Percentiles rank a stretch among this genome's conserved stretches.
These are phyloP conservation scores for Ganoderma lucidum DNA, from an alignment of 1,284 basidiomycete species.

Conservation along the genomic window DNA sequence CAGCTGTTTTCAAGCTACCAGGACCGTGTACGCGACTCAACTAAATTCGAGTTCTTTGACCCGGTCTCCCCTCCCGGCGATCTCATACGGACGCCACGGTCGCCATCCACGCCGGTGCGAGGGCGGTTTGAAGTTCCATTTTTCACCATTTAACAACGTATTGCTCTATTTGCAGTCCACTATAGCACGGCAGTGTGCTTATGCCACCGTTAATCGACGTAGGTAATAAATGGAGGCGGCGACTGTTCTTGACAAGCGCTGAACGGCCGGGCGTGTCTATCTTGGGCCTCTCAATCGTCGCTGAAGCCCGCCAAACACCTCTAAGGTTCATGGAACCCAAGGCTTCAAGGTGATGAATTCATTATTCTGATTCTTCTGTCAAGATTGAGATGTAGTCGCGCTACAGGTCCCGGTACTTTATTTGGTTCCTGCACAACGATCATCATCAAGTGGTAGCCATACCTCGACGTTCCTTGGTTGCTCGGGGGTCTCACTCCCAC, in stretches of 20 bases:
- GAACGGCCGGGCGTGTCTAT: too few species aligned
- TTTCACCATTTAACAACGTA: neutral
- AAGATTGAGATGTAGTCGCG: too few species aligned
- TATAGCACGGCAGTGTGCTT: too few species aligned
- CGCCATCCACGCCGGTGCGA: neutral
- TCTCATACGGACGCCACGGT: neutral
- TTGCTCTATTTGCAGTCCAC: neutral
- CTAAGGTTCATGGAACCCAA: neutral
- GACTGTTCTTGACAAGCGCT: too few species aligned
- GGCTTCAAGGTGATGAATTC: neutral
- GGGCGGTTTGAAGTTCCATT: neutral
- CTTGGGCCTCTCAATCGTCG: neutral
- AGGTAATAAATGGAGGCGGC: neutral
- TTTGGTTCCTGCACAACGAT: neutral
- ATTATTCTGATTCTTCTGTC: neutral
- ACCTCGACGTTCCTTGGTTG: neutral
- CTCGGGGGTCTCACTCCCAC: neutral
- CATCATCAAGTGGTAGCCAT: constrained; percentile 3
- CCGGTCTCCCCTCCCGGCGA: neutral
- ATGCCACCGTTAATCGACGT: neutral
- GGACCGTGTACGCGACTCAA: neutral
- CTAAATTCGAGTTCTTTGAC: neutral
- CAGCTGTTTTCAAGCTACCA: neutral
- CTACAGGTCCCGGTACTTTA: neutral
- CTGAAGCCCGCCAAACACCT: neutral